Conservation (phyloP, 2,329 filamentous ascomycete genomes). For the Zopfia rhizophila region DNA sequence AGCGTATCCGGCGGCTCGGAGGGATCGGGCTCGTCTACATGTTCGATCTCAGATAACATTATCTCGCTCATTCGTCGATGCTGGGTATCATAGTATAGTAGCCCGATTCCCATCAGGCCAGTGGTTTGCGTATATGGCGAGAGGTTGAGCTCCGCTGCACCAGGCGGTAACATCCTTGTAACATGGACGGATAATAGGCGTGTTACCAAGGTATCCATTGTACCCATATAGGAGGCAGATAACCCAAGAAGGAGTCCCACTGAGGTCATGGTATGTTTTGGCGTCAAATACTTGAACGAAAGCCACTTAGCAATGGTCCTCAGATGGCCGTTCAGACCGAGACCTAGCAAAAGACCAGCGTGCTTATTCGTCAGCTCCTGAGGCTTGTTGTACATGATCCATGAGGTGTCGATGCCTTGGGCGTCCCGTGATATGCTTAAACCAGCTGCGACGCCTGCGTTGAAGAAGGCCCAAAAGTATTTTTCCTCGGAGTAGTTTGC, state of each 20-base stretch:
- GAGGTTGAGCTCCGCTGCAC: slow-evolving; percentile 92
- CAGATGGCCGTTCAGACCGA: slow-evolving; percentile 95
- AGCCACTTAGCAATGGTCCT: slow-evolving; percentile 96
- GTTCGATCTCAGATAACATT: slow-evolving; percentile 97
- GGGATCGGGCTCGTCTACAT: slow-evolving; percentile 81
- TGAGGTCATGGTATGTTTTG: slow-evolving; percentile 99
- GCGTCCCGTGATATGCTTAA: slow-evolving; percentile 89
- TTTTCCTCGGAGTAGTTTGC: slow-evolving; percentile 91
- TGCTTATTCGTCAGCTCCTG: slow-evolving; percentile 94
- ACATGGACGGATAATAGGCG: slow-evolving; percentile 94
- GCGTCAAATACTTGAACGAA: slow-evolving; percentile 98
- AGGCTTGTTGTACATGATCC: slow-evolving; percentile 98
- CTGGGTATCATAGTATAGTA: slow-evolving; percentile 94
- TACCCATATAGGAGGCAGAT: slow-evolving; percentile 92
- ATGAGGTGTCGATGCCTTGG: slow-evolving; percentile 95
- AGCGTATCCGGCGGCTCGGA: slow-evolving; percentile 76
- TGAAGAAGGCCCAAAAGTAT: slow-evolving; percentile 98
- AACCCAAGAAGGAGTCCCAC: slow-evolving; percentile 93
- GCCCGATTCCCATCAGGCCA: slow-evolving; percentile 94
- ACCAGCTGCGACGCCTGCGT: slow-evolving; percentile 93
- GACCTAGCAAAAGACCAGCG: slow-evolving; percentile 88
- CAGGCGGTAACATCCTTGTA: slow-evolving; percentile 89
- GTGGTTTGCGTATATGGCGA: slow-evolving; percentile 94
- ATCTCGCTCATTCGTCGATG: slow-evolving; percentile 99
- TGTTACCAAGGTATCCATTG: slow-evolving; percentile 96